Base-by-base conservation (phyloP, 2,329 filamentous ascomycete species). In the Diplodia mutila region DNA sequence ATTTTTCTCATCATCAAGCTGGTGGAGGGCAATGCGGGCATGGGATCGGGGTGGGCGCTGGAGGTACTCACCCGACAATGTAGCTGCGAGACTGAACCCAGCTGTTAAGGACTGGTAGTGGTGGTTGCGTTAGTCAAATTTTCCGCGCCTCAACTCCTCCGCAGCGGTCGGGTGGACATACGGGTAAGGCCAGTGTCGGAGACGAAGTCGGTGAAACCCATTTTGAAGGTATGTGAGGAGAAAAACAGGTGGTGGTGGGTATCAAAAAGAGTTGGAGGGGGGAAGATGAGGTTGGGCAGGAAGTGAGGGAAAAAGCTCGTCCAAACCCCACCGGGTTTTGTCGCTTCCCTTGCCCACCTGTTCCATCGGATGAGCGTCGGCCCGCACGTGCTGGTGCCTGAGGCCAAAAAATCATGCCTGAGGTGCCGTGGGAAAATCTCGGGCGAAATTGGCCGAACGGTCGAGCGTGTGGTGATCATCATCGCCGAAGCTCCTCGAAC, bases 31-130 rank as follows among this genome's bases (percentile, higher is more conserved):
- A 70, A 69, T 67, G 69, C 68, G 70, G 69, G 59, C 54, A 54
- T 68, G 67, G 63, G 65, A 51, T 53, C 61, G 61, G 12, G 46
- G 16, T 61, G 46, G 11, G 51, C 18, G 68, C 66, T 66, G 67
- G 74, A 72, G 72, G 71, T 72, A 88, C 91, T 79, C 90, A 94
- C 91, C 91, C 91, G 83, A 90, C 84, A 77, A 94, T 89, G 85
- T 94, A 94, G 83, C 89, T 91, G 79, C 90, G 88, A 78, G 89
- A 91, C 80, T 85, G 85, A 78, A 91, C 84, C 88, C 88, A 92
- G 84, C 81, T 86, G 85, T 92, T 89, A 75, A 92, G 87, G 76
- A 89, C 87, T 89, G 72, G 27, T n/a, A n/a, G n/a, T 8, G 11
- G 48, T 21, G 64, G 37, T 25, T 65, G 59, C 25, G 66, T 71